A percentile compares a stretch with the other conserved stretches of the same genome.
These are phyloP conservation scores for Saturnispora zaruensis DNA, from an alignment of 805 yeast species.

Conservation along the genomic window DNA sequence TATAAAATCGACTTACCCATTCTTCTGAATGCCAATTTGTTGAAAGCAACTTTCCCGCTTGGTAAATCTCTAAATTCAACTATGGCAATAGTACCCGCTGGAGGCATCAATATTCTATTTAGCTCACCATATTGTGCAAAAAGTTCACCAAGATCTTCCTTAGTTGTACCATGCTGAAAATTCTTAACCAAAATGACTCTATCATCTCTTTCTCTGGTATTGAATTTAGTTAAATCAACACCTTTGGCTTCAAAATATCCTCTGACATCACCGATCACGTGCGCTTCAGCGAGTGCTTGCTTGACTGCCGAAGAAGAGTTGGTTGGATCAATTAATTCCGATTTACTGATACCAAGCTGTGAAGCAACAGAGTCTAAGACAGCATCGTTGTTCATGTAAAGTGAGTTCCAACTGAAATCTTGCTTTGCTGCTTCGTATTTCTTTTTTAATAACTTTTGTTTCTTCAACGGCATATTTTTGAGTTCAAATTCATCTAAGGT, in stretches of 20 bases:
- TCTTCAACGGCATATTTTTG: slow-evolving; percentile 84
- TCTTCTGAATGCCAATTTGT: slow-evolving; percentile 78
- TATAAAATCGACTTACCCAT: slow-evolving; percentile 82
- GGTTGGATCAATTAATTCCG: slow-evolving; percentile 81
- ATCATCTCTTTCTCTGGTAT: slow-evolving; percentile 66
- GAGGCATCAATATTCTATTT: slow-evolving; percentile 82
- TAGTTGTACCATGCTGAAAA: slow-evolving; percentile 80
- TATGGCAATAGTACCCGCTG: slow-evolving; percentile 92
- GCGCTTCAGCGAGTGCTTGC: slow-evolving; percentile 96
- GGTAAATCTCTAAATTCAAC: slow-evolving; percentile 80
- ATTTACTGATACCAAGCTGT: slow-evolving; percentile 72
- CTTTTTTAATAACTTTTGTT: slow-evolving; percentile 76
- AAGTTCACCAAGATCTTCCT: slow-evolving; percentile 72
- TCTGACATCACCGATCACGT: slow-evolving; percentile 85
- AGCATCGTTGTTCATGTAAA: slow-evolving; percentile 85
- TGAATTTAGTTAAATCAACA: slow-evolving; percentile 71
- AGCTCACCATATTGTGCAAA: slow-evolving; percentile 76
- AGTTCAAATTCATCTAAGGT: slow-evolving; percentile 84
- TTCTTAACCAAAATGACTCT: slow-evolving; percentile 76
- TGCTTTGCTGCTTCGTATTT: slow-evolving; percentile 77
- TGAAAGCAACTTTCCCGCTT: slow-evolving; percentile 81
- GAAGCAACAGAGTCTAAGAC: slow-evolving; percentile 83
- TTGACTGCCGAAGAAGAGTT: slow-evolving; percentile 84
- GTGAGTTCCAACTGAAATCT: slow-evolving; percentile 92
- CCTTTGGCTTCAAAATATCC: slow-evolving; percentile 79